These are phyloP conservation scores for Przewalskia tangutica DNA, from an alignment of 257 asterid species.

Conservation along the genomic window DNA sequence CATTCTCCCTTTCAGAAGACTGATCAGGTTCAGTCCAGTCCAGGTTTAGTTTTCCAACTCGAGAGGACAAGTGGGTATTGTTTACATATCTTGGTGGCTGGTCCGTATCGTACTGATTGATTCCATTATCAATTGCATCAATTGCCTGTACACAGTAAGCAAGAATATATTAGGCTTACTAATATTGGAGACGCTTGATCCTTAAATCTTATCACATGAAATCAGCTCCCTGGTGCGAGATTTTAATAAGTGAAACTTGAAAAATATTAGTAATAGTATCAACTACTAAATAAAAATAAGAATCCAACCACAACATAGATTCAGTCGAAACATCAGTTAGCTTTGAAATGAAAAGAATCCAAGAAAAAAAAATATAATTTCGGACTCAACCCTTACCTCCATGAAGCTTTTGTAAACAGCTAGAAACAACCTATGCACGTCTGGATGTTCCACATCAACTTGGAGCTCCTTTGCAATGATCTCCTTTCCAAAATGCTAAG, in stretches of 20 bases:
- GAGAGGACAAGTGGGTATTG: constrained; percentile 18
- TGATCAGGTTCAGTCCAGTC: constrained; percentile 26
- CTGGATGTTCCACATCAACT: constrained; percentile 13
- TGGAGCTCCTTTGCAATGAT: constrained; percentile 16
- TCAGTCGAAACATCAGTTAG: neutral
- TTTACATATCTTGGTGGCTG: constrained; percentile 23
- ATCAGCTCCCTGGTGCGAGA: neutral
- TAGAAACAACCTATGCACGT: constrained; percentile 12
- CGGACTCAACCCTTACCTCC: constrained; percentile 3
- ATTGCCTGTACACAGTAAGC: constrained; percentile 9
- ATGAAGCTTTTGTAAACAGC: constrained; percentile 17
- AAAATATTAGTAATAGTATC: neutral
- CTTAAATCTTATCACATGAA: neutral
- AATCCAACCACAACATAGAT: neutral
- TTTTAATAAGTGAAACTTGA: neutral
- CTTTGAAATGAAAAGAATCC: neutral
- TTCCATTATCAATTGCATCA: constrained; percentile 25
- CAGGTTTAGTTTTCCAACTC: constrained; percentile 22
- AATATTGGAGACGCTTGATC: neutral
- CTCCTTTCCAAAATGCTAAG: constrained; percentile 16
- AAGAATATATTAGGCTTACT: neutral
- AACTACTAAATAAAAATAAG: neutral
- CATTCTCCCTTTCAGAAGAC: constrained; percentile 18
- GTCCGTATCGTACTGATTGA: constrained; percentile 16
- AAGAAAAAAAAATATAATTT: neutral